Conservation (phyloP, 1,284 basidiomycete genomes). For the Rhodotorula sp. region DNA sequence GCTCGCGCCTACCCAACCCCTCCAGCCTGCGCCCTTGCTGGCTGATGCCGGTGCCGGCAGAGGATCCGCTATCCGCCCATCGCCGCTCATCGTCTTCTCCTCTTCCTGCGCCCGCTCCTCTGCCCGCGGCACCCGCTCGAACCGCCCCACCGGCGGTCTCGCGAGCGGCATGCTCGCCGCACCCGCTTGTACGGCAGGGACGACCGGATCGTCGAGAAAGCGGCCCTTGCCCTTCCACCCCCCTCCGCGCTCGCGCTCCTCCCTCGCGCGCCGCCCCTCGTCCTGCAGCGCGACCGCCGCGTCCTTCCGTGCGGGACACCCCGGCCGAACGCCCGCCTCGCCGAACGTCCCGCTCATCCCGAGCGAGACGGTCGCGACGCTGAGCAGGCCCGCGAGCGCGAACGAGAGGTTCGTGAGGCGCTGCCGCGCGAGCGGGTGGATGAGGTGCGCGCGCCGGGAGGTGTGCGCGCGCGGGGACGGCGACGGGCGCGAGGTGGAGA, state of each 20-base stretch:
- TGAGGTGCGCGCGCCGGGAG: slow-evolving; percentile 8
- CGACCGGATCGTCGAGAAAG: slow-evolving; percentile 17
- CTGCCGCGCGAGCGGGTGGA: slow-evolving; percentile 27
- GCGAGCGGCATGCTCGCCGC: background rate
- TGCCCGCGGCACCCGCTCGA: background rate
- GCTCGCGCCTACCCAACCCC: background rate
- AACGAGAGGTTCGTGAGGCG: slow-evolving; percentile 36
- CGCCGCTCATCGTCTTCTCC: no score
- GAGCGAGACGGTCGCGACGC: slow-evolving; percentile 29
- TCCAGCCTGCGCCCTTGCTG: background rate
- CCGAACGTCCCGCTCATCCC: slow-evolving; percentile 26
- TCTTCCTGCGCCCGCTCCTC: background rate
- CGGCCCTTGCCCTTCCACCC: slow-evolving; percentile 15
- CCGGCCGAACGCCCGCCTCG: background rate
- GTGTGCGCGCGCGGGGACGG: background rate
- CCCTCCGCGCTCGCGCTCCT: background rate
- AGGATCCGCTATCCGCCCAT: background rate
- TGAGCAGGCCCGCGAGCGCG: slow-evolving; percentile 23
- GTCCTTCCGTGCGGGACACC: slow-evolving; percentile 15
- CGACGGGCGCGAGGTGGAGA: background rate
- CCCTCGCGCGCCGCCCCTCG: background rate
- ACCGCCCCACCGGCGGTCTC: background rate
- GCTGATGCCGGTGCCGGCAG: background rate
- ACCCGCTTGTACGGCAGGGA: background rate
- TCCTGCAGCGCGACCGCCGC: slow-evolving; percentile 7